Percentiles rank a stretch among this genome's conserved stretches.
Conservation (phyloP, 108 stramenopile species). For the Nitzschia putrida region DNA sequence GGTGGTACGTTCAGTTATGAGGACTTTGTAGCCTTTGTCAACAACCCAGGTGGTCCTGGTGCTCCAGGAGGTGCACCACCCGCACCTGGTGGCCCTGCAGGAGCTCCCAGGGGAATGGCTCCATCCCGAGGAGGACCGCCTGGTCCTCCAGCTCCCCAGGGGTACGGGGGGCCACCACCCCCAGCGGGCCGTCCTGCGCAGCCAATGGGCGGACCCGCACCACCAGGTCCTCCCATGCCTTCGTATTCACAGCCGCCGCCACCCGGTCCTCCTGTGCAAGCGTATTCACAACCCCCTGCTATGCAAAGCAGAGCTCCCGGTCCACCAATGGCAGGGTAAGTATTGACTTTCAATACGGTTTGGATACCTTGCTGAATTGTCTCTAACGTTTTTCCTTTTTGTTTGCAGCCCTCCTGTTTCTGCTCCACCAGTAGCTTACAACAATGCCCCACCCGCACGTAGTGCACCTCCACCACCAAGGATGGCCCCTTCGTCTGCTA, state of each 20-base stretch:
- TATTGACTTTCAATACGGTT: too few relatives aligned
- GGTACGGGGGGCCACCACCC: slow-evolving; percentile 32
- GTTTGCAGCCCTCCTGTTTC: slow-evolving; percentile 4
- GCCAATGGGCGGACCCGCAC: background rate
- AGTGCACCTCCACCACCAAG: slow-evolving; percentile 21
- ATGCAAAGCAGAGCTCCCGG: background rate
- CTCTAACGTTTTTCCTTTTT: too few relatives aligned
- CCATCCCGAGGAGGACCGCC: slow-evolving; percentile 29
- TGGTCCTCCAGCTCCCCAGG: slow-evolving; percentile 15
- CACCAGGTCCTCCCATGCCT: background rate
- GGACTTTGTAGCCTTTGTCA: slow-evolving; percentile 85
- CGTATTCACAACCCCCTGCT: slow-evolving; percentile 21
- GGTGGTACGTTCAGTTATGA: slow-evolving; percentile 91
- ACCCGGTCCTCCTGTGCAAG: slow-evolving; percentile 48
- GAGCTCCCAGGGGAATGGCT: slow-evolving; percentile 30
- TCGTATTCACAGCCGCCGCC: slow-evolving; percentile 32
- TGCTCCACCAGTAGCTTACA: slow-evolving; percentile 2
- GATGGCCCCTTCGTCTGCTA: background rate
- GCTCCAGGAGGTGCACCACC: slow-evolving; percentile 33
- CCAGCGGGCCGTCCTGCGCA: slow-evolving; percentile 6
- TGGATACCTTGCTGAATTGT: too few relatives aligned
- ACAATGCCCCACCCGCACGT: slow-evolving; percentile 8
- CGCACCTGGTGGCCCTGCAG: slow-evolving; percentile 22
- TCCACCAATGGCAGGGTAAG: background rate
- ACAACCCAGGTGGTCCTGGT: slow-evolving; percentile 34